Conservation (phyloP, 2,329 filamentous ascomycete species). For the Pestalotiopsis sp. region DNA sequence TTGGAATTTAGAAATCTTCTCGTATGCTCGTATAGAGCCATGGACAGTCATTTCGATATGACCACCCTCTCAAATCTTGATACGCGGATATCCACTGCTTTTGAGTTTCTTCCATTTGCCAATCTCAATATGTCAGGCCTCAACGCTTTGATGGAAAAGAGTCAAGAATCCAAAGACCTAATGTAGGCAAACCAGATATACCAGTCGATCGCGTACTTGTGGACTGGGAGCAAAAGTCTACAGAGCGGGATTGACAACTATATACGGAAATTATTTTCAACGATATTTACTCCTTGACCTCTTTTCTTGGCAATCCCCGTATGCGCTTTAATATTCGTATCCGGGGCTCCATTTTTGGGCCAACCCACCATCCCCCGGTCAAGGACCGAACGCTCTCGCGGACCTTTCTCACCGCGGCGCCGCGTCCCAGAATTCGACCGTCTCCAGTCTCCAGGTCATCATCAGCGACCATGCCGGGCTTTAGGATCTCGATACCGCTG, state of each 20-base stretch:
- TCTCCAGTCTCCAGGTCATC: conserved; percentile 25
- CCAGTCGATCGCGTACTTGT: too few relatives aligned
- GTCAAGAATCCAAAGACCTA: too few relatives aligned
- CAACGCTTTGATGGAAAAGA: too few relatives aligned
- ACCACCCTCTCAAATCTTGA: too few relatives aligned
- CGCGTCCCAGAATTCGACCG: conserved; percentile 47
- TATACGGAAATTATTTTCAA: not conserved
- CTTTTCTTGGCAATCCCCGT: conserved; percentile 28
- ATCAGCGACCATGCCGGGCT: conserved; percentile 39
- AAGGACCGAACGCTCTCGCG: conserved; percentile 43
- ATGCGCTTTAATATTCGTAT: conserved; percentile 51
- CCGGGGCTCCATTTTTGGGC: conserved; percentile 61
- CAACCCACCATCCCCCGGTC: conserved; percentile 67
- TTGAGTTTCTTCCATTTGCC: too few relatives aligned
- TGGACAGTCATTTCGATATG: not conserved
- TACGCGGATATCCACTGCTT: too few relatives aligned
- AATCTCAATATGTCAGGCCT: too few relatives aligned
- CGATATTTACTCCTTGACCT: conserved; percentile 27
- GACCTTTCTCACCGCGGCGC: conserved; percentile 39
- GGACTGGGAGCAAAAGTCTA: too few relatives aligned
- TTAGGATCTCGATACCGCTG: conserved; percentile 60
- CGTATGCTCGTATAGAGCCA: not conserved
- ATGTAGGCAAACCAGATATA: too few relatives aligned
- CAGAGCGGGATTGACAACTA: too few relatives aligned
- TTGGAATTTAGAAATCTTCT: not conserved